A percentile compares a stretch with the other conserved stretches of the same genome.
These are phyloP conservation scores for Backusella circina DNA, from an alignment of 192 early-diverging fungal genomes.

Conservation along the genomic window DNA sequence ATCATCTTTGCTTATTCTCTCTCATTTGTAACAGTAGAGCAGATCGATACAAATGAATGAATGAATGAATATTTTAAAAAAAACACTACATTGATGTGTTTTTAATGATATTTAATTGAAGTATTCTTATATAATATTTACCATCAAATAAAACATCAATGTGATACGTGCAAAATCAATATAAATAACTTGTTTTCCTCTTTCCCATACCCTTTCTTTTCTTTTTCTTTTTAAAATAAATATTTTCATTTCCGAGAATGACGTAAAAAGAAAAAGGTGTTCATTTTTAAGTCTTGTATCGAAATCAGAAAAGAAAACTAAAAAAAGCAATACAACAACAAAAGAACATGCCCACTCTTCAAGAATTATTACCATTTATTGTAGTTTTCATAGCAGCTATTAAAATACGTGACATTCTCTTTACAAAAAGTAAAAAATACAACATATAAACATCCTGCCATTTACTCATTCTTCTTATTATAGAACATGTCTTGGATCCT, in stretches of 20 bases:
- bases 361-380: not conserved
- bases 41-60: not conserved
- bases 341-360: not conserved
- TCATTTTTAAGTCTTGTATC: not conserved
- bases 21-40: not conserved
- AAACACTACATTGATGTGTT: not conserved
- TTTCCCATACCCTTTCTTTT: not conserved
- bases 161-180: not conserved
- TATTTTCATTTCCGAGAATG: not conserved
- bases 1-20: not conserved
- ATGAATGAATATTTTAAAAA: not conserved
- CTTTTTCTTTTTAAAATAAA: not conserved
- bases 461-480: not conserved
- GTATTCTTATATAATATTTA: not conserved
- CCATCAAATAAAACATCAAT: not conserved
- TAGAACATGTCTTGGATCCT: conserved; percentile 57
- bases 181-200: not conserved
- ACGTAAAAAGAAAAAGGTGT: not conserved
- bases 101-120: not conserved
- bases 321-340: not conserved
- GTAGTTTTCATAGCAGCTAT: not conserved
- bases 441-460: not conserved
- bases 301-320: not conserved
- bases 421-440: not conserved
- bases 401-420: not conserved